Evolutionary conservation across 768 basidiomycete species (phyloP).

Genomic region (Hypsizygus marmoreus): DNA sequence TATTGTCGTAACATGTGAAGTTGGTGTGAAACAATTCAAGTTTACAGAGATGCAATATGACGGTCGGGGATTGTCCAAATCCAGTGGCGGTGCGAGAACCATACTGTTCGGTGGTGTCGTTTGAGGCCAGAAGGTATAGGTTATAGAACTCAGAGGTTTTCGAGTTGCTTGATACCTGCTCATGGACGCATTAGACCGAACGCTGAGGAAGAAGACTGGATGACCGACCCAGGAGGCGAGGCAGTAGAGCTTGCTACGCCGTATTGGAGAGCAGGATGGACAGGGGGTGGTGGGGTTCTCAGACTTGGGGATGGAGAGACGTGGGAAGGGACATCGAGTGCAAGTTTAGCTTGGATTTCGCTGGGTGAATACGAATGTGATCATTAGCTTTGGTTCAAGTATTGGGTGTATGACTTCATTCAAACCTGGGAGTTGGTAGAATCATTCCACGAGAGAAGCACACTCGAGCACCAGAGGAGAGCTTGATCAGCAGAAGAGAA

Average conservation of each 20-base stretch:
- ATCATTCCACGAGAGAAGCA: no score
- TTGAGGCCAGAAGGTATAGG: constrained; percentile 41
- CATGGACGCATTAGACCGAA: not conserved
- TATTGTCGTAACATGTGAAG: constrained; percentile 48
- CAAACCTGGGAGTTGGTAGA: constrained; percentile 24
- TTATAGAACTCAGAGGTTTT: constrained; percentile 32
- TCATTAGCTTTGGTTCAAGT: no score
- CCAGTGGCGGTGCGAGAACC: constrained; percentile 35
- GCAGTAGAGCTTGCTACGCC: constrained; percentile 18
- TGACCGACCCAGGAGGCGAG: constrained; percentile 29
- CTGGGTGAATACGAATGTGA: not conserved
- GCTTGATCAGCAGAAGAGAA: no score
- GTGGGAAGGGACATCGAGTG: constrained; percentile 9
- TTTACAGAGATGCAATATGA: constrained; percentile 48
- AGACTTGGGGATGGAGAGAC: constrained; percentile 19
- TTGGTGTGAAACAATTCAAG: constrained; percentile 52
- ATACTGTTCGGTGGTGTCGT: constrained; percentile 38
- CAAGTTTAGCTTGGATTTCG: constrained; percentile 14
- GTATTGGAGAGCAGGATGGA: constrained; percentile 27
- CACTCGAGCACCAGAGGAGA: no score
- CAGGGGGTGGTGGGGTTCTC: constrained; percentile 24
- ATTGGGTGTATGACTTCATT: no score
- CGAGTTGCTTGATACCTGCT: constrained; percentile 28
- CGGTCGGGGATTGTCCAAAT: constrained; percentile 26
- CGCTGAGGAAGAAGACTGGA: not conserved